phyloP scores from a whole-genome alignment of 2,329 filamentous ascomycete species.

The Clonostachys rosea region DNA sequence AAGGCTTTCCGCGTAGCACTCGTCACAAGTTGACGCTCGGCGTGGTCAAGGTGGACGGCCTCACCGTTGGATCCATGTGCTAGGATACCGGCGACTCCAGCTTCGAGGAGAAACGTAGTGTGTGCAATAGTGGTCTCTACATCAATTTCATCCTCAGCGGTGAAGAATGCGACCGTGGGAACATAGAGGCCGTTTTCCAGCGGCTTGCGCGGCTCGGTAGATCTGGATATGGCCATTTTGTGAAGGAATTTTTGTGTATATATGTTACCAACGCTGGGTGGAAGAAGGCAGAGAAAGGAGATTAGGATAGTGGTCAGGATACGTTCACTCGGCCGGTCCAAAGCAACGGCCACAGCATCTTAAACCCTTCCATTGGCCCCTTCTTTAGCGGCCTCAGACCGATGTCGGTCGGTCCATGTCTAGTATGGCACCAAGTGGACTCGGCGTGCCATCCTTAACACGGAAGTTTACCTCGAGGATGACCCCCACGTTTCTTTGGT shows the following conservation, averaged over 20 bases:
- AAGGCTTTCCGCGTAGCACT: constrained; percentile 55
- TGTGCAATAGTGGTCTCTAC: constrained; percentile 41
- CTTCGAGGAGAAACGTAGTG: constrained; percentile 54
- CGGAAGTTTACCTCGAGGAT: too few species aligned
- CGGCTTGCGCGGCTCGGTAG: constrained; percentile 1
- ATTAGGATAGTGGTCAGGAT: too few species aligned
- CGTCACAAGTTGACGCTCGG: constrained; percentile 59
- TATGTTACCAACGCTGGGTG: too few species aligned
- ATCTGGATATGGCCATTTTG: neutral
- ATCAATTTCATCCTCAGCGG: constrained; percentile 48
- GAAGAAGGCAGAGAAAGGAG: too few species aligned
- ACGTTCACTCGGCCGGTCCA: too few species aligned
- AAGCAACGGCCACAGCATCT: too few species aligned
- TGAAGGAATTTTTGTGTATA: neutral
- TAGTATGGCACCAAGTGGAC: too few species aligned
- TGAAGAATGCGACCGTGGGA: constrained; percentile 60
- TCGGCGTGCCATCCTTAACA: too few species aligned
- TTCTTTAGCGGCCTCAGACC: too few species aligned
- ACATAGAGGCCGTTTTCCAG: constrained; percentile 47
- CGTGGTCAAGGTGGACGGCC: constrained; percentile 62
- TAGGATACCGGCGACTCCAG: constrained; percentile 62
- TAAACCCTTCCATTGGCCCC: too few species aligned
- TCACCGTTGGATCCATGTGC: constrained; percentile 72
- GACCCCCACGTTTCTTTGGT: too few species aligned
- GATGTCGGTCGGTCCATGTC: too few species aligned